These are phyloP conservation scores for Aspergillus mulundensis DNA, from an alignment of 495 filamentous ascomycete species.

Conservation along the genomic window DNA sequence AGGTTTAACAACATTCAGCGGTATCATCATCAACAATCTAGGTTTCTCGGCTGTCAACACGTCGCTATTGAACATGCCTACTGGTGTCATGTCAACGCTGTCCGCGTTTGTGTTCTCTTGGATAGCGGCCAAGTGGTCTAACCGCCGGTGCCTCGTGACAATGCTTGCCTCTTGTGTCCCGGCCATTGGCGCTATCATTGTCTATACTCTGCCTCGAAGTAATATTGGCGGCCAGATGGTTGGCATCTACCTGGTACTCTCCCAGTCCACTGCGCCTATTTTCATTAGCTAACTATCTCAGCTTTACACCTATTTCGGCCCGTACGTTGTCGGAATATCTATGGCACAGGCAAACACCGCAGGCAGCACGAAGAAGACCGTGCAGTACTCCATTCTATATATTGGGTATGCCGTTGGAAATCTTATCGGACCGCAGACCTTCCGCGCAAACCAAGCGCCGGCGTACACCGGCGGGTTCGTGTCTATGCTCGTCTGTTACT, in stretches of 20 bases:
- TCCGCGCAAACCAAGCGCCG: conserved; percentile 52
- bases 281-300: conserved; percentile 5
- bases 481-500: conserved; percentile 29
- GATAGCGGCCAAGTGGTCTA: conserved; percentile 30
- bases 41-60: conserved; percentile 31
- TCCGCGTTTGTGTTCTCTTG: conserved; percentile 33
- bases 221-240: conserved; percentile 33
- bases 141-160: conserved; percentile 33
- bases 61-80: conserved; percentile 32
- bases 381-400: conserved; percentile 27
- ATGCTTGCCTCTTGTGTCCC: conserved; percentile 28
- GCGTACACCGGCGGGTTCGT: conserved; percentile 31
- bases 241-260: conserved; percentile 30
- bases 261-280: too few relatives aligned
- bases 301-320: conserved; percentile 35
- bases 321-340: conserved; percentile 36
- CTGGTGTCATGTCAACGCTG: conserved; percentile 27
- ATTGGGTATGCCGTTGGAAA: conserved; percentile 28
- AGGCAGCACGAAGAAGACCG: conserved; percentile 32
- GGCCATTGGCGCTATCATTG: conserved; percentile 31
- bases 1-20: background rate
- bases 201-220: conserved; percentile 31
- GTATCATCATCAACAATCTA: conserved; percentile 33
- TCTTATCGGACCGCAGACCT: conserved; percentile 55
- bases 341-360: conserved; percentile 39